phyloP scores from a whole-genome alignment of 345 rosid species.

The Cochlearia excelsa region DNA sequence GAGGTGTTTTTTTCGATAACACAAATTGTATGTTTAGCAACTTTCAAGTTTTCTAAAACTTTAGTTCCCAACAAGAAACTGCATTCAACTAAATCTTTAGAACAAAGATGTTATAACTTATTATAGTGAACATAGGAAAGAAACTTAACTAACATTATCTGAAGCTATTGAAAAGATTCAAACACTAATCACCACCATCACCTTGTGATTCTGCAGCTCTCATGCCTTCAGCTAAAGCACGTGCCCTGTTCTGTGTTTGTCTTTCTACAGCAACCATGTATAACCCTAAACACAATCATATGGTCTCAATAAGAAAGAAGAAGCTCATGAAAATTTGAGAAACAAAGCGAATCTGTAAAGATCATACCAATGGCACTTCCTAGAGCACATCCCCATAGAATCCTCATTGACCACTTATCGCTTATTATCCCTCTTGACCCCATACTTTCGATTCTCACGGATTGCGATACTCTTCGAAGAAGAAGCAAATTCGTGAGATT shows the following conservation, averaged over 20 bases:
- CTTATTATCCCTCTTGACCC: conserved; percentile 51
- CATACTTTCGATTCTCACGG: conserved; percentile 2
- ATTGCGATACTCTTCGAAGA: too few relatives aligned
- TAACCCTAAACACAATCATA: conserved; percentile 44
- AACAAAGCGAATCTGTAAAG: neutral
- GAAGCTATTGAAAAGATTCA: conserved; percentile 25
- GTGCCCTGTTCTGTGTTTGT: conserved; percentile 65
- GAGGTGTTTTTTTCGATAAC: conserved; percentile 3
- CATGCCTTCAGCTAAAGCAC: conserved; percentile 60
- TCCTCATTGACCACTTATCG: conserved; percentile 76
- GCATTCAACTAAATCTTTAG: conserved; percentile 11
- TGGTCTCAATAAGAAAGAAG: neutral
- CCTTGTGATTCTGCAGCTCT: conserved; percentile 53
- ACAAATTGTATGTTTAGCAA: conserved; percentile 33
- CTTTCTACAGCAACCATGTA: conserved; percentile 84
- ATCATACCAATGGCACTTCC: conserved; percentile 63
- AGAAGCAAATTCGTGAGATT: neutral
- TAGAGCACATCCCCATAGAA: conserved; percentile 69
- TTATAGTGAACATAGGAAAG: neutral
- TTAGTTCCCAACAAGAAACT: conserved; percentile 32
- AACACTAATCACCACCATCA: conserved; percentile 34
- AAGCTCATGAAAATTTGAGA: neutral
- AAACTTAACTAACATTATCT: conserved; percentile 17
- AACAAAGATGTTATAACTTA: conserved; percentile 9
- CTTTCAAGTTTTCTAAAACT: conserved; percentile 20